phyloP scores from a whole-genome alignment of 345 rosid species.

The Salix koriyanagi region DNA sequence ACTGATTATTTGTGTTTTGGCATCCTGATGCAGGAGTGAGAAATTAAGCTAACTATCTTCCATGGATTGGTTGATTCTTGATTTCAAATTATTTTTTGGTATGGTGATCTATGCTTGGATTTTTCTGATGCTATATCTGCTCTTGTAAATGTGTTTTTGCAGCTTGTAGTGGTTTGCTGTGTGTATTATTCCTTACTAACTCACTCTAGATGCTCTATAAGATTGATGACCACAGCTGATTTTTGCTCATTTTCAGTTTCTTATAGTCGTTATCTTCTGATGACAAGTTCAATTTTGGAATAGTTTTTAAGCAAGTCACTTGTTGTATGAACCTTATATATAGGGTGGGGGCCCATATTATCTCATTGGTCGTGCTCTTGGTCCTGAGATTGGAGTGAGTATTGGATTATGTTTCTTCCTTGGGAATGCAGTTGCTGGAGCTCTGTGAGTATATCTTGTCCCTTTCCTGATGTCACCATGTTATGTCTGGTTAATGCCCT shows the following conservation, averaged over 20 bases:
- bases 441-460: slow-evolving; percentile 70
- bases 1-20: neutral
- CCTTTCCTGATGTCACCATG: slow-evolving; percentile 4
- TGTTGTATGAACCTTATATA: slow-evolving; percentile 12
- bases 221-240: neutral
- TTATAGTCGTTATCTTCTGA: neutral
- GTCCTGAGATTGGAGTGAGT: slow-evolving; percentile 99
- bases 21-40: neutral
- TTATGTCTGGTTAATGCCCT: slow-evolving; percentile 6
- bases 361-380: slow-evolving; percentile 99
- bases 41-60: neutral
- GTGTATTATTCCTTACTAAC: neutral
- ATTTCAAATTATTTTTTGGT: neutral
- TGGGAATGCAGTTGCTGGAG: slow-evolving; percentile 99
- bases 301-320: slow-evolving; percentile 12
- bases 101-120: neutral
- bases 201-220: neutral
- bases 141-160: neutral
- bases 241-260: neutral
- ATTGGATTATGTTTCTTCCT: slow-evolving; percentile 98
- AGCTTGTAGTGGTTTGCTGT: neutral
- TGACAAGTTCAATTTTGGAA: neutral
- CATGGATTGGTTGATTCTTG: neutral
- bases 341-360: slow-evolving; percentile 99
- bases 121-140: neutral